Conservation (phyloP, 2,329 filamentous ascomycete genomes). For the Verticillium zaregamsianum region DNA sequence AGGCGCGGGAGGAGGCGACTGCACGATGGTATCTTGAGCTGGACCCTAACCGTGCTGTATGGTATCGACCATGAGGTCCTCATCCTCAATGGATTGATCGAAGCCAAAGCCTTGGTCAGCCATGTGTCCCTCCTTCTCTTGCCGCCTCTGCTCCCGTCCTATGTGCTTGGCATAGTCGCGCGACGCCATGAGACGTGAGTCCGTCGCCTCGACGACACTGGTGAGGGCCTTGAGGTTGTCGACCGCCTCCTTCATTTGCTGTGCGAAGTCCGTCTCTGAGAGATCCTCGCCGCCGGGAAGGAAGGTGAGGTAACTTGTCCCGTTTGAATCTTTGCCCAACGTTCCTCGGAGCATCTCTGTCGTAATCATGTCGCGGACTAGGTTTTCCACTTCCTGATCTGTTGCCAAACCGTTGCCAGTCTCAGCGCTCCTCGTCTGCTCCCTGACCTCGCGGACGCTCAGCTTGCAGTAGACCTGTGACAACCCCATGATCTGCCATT, state of each 20-base stretch:
- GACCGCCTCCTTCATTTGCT: slow-evolving; percentile 37
- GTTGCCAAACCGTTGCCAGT: slow-evolving; percentile 40
- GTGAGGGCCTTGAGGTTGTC: slow-evolving; percentile 39
- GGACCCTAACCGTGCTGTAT: slow-evolving; percentile 13
- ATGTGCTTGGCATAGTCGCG: slow-evolving; percentile 51
- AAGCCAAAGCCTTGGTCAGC: slow-evolving; percentile 32
- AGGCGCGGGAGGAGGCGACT: background rate
- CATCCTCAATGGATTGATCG: slow-evolving; percentile 50
- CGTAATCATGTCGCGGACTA: slow-evolving; percentile 53
- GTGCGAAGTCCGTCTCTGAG: slow-evolving; percentile 47
- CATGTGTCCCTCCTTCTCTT: slow-evolving; percentile 37
- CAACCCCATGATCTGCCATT: slow-evolving; percentile 71
- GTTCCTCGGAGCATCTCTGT: slow-evolving; percentile 48
- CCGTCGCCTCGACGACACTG: slow-evolving; percentile 45
- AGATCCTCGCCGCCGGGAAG: slow-evolving; percentile 34
- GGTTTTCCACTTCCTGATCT: slow-evolving; percentile 37
- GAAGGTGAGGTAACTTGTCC: slow-evolving; percentile 47
- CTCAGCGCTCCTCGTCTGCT: slow-evolving; percentile 48
- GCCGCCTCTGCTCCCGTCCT: slow-evolving; percentile 39
- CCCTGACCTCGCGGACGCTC: slow-evolving; percentile 48
- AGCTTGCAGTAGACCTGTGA: slow-evolving; percentile 65
- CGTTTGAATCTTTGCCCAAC: slow-evolving; percentile 30
- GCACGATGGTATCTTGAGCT: background rate
- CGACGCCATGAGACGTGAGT: slow-evolving; percentile 50
- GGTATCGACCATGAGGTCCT: slow-evolving; percentile 54